Conservation (phyloP, 2,329 filamentous ascomycete genomes). For the Penicillium sp. region DNA sequence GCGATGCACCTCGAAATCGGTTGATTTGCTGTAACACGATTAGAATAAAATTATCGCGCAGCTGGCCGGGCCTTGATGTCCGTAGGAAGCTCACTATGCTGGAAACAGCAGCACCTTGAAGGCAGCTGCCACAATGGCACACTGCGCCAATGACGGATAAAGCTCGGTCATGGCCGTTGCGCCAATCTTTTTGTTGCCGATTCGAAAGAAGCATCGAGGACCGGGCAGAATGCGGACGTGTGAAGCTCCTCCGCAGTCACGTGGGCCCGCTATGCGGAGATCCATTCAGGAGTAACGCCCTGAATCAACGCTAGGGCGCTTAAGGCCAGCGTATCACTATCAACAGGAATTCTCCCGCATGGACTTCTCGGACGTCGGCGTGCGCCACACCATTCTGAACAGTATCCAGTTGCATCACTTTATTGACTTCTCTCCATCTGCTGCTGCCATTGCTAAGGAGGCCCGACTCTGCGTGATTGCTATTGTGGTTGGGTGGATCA, state of each 20-base stretch:
- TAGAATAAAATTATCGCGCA: conserved; percentile 3
- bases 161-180: conserved; percentile 67
- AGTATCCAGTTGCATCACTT: conserved; percentile 52
- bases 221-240: conserved; percentile 19
- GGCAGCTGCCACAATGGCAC: conserved; percentile 21
- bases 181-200: conserved; percentile 26
- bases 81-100: conserved; percentile 19
- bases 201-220: not conserved
- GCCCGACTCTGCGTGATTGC: conserved; percentile 53
- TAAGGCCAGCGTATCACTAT: conserved; percentile 30
- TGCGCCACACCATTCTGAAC: conserved; percentile 49
- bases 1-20: conserved; percentile 97
- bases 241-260: conserved; percentile 22
- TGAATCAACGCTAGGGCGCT: not conserved
- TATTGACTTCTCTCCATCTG: conserved; percentile 53
- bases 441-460: conserved; percentile 53
- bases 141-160: conserved; percentile 64
- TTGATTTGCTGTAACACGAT: conserved; percentile 74
- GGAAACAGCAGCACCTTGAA: conserved; percentile 24
- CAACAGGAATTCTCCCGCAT: conserved; percentile 31
- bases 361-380: conserved; percentile 45
- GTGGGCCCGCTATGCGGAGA: conserved; percentile 24
- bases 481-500: conserved; percentile 51
- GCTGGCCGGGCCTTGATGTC: not conserved
- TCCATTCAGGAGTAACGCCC: conserved; percentile 18